A percentile compares a stretch with the other conserved stretches of the same genome.
Evolutionary conservation across 306 rosid species (phyloP).

Genomic region (Senna tora): DNA sequence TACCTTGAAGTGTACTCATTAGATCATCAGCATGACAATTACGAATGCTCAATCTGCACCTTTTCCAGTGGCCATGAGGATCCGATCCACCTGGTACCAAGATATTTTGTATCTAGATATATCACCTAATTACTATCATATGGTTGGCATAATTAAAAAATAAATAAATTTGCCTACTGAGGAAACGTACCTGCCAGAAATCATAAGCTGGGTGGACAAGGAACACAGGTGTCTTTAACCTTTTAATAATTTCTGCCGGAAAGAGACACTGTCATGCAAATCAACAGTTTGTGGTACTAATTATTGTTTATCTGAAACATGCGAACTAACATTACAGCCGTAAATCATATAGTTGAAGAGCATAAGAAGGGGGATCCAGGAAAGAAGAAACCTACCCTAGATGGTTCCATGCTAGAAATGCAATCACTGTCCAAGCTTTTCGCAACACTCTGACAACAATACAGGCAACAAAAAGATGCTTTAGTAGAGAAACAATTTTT

Average conservation of each 20-base stretch:
- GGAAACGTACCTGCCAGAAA: conserved; percentile 84
- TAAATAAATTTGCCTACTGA: conserved; percentile 25
- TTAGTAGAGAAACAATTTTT: neutral
- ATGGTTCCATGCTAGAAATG: conserved; percentile 61
- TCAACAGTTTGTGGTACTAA: conserved; percentile 23
- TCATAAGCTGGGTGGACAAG: conserved; percentile 93
- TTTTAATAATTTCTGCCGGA: conserved; percentile 71
- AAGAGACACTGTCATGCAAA: conserved; percentile 77
- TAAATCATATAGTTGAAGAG: conserved; percentile 18
- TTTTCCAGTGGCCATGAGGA: conserved; percentile 68
- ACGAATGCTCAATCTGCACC: conserved; percentile 67
- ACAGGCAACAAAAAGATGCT: conserved; percentile 24
- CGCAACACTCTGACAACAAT: conserved; percentile 62
- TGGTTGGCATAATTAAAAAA: conserved; percentile 24
- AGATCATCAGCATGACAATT: conserved; percentile 57
- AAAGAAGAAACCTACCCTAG: conserved; percentile 60
- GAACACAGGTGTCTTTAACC: conserved; percentile 70
- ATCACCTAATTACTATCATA: conserved; percentile 41
- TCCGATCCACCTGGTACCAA: conserved; percentile 76
- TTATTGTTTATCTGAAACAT: conserved; percentile 26
- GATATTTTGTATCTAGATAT: conserved; percentile 79
- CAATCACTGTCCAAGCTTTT: conserved; percentile 81
- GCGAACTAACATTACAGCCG: conserved; percentile 26
- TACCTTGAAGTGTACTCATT: conserved; percentile 73
- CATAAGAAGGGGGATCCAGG: conserved; percentile 19